Percentiles rank a stretch among this genome's conserved stretches.
Evolutionary conservation across 2,329 filamentous ascomycete species (phyloP).

Genomic region (Zarea fungicola): DNA sequence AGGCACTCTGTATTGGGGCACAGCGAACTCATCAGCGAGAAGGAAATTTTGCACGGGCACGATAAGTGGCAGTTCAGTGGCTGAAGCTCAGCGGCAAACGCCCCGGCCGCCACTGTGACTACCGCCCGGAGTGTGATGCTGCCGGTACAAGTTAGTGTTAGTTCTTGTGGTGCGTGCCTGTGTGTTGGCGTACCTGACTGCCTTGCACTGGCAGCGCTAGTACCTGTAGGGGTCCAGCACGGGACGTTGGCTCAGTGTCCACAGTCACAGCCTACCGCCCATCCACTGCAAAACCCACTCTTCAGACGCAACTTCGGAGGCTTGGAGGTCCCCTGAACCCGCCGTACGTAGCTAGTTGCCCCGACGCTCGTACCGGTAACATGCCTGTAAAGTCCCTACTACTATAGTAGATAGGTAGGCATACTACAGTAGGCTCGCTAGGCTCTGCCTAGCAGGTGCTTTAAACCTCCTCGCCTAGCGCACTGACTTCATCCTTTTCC

Average conservation of each 20-base stretch:
- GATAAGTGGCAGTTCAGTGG: neutral
- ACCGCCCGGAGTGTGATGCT: no score
- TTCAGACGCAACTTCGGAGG: no score
- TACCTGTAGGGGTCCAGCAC: no score
- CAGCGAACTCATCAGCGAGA: neutral
- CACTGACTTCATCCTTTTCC: neutral
- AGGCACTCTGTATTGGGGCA: slow-evolving; percentile 1
- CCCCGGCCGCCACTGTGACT: neutral
- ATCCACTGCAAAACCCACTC: neutral
- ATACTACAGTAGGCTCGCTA: no score
- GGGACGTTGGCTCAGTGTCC: no score
- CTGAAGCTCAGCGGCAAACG: slow-evolving; percentile 9
- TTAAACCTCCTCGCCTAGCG: neutral
- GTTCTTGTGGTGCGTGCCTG: no score
- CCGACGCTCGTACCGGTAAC: neutral
- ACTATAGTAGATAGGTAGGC: neutral
- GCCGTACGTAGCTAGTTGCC: no score
- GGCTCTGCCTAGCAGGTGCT: no score
- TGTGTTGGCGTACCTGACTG: no score
- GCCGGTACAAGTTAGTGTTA: no score
- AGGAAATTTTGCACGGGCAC: neutral
- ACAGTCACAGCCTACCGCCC: neutral
- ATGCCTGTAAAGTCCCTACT: neutral
- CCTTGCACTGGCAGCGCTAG: no score
- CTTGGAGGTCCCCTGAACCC: slow-evolving; percentile 6